Evolutionary conservation across 1,139 yeast genomes (phyloP), one percentile per base, ranked within the genome.

Genomic region (Yamadazyma epiphylla): DNA sequence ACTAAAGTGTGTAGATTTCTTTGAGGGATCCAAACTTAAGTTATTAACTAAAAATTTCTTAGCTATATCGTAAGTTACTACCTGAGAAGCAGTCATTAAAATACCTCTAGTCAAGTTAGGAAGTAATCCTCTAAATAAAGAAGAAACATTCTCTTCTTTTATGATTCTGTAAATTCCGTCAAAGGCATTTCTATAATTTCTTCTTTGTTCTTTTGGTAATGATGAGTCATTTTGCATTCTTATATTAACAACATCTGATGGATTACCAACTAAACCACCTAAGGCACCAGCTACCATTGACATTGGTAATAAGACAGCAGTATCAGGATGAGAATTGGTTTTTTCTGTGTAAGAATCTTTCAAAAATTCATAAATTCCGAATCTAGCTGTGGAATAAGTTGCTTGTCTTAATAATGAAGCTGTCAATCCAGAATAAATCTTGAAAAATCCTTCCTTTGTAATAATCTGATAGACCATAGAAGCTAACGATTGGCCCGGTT

Each of bases 171-270:
- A 48, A 22, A 86, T 58, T 5, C 95, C 95, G 51, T 86, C 89
- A 27, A 86, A 49, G 0, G 94, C 95, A 56, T 87, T 80, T 37
- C 71, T 69, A 52, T 87, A 87, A 51, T 83, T 78, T 51, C 95
- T 71, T 53, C 89, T 71, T 45, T 77, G 70, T 3, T 67, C 79
- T 4, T 58, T 35, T 3, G 91, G 85, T 38, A 84, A 65, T 0
- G 88, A 61, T 5, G 82, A 74, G 50, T 87, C 96, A 54, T 86
- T 87, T 56, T 87, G 95, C 95, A 87, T 87, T 55, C 95, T 74
- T 39, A 87, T 83, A 46, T 87, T 87, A 25, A 85, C 87, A 15
- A 87, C 83, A 55, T 87, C 95, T 2, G 94, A 78, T 2, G 95
- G 95, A 49, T 86, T 87, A 16, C 95, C 95, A 2, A 84, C 80